Percentiles rank a stretch among this genome's conserved stretches.
phyloP scores from a whole-genome alignment of 352 stramenopile species.

The Phytophthora uliginosa region DNA sequence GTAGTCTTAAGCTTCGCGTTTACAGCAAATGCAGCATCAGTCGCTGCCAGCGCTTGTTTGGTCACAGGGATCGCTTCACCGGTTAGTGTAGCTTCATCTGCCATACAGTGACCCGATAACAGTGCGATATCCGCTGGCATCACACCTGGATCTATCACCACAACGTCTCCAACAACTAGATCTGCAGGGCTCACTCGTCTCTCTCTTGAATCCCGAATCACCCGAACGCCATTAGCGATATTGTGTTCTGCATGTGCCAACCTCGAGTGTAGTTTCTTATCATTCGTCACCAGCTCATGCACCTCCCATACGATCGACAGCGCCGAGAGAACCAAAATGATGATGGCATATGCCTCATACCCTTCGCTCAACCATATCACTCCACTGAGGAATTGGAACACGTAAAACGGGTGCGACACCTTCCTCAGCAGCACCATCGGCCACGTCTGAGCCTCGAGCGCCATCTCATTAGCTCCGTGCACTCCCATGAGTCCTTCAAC shows the following conservation, averaged over 20 bases:
- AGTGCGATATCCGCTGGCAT: conserved; percentile 75
- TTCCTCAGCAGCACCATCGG: conserved; percentile 66
- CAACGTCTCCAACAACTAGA: conserved; percentile 78
- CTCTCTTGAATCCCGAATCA: conserved; percentile 64
- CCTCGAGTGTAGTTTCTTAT: conserved; percentile 62
- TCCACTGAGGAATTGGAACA: conserved; percentile 79
- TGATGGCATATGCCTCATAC: conserved; percentile 75
- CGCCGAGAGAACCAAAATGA: conserved; percentile 71
- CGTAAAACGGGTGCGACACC: conserved; percentile 83
- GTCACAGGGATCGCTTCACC: conserved; percentile 86
- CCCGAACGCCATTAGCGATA: conserved; percentile 63
- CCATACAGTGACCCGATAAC: conserved; percentile 71
- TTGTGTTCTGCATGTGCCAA: conserved; percentile 67
- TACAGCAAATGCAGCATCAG: conserved; percentile 22
- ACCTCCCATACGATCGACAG: conserved; percentile 84
- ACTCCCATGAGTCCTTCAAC: conserved; percentile 51
- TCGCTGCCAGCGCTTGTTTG: conserved; percentile 49
- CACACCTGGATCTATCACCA: conserved; percentile 71
- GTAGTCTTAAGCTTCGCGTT: conserved; percentile 54
- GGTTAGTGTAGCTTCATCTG: conserved; percentile 83
- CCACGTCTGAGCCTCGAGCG: conserved; percentile 59
- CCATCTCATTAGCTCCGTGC: conserved; percentile 71
- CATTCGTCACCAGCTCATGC: conserved; percentile 67
- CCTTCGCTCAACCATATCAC: conserved; percentile 75
- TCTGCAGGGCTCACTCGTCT: conserved; percentile 50